Evolutionary conservation across 257 asterid genomes (phyloP).

Genomic region (Solanum infundibuliforme): DNA sequence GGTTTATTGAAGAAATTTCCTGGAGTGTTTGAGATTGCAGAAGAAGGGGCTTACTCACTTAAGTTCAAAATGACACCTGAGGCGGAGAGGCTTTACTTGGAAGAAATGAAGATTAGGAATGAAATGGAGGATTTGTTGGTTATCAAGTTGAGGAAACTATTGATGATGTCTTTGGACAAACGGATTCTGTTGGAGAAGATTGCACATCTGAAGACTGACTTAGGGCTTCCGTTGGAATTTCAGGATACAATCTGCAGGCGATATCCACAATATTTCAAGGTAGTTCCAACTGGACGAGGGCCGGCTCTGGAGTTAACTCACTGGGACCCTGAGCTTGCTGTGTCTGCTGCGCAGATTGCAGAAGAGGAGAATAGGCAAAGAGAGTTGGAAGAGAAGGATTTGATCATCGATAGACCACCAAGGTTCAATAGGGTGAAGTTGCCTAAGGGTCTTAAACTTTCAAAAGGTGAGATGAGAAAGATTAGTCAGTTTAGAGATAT

Average conservation of each 20-base stretch:
- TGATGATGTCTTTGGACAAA: slow-evolving; percentile 92
- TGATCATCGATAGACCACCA: slow-evolving; percentile 65
- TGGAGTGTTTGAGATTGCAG: slow-evolving; percentile 86
- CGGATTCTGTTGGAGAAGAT: slow-evolving; percentile 89
- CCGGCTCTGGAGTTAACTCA: slow-evolving; percentile 79
- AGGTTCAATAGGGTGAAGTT: slow-evolving; percentile 72
- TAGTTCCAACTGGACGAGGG: slow-evolving; percentile 68
- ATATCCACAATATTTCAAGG: slow-evolving; percentile 85
- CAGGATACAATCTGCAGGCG: slow-evolving; percentile 76
- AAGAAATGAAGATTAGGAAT: slow-evolving; percentile 77
- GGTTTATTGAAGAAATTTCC: slow-evolving; percentile 79
- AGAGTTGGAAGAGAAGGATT: slow-evolving; percentile 63
- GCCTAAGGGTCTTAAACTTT: slow-evolving; percentile 78
- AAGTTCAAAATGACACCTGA: slow-evolving; percentile 70
- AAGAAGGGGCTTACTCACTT: slow-evolving; percentile 88
- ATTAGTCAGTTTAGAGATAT: slow-evolving; percentile 66
- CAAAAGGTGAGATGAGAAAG: slow-evolving; percentile 91
- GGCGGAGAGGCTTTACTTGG: slow-evolving; percentile 87
- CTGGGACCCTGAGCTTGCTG: slow-evolving; percentile 93
- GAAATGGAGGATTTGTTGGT: slow-evolving; percentile 90
- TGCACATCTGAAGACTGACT: slow-evolving; percentile 73
- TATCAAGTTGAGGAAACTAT: slow-evolving; percentile 66
- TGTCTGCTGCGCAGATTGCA: slow-evolving; percentile 90
- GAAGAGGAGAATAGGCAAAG: slow-evolving; percentile 65
- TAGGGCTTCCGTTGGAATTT: slow-evolving; percentile 82